Base-by-base conservation (phyloP, 2,329 filamentous ascomycete species). In the Fusarium equiseti region DNA sequence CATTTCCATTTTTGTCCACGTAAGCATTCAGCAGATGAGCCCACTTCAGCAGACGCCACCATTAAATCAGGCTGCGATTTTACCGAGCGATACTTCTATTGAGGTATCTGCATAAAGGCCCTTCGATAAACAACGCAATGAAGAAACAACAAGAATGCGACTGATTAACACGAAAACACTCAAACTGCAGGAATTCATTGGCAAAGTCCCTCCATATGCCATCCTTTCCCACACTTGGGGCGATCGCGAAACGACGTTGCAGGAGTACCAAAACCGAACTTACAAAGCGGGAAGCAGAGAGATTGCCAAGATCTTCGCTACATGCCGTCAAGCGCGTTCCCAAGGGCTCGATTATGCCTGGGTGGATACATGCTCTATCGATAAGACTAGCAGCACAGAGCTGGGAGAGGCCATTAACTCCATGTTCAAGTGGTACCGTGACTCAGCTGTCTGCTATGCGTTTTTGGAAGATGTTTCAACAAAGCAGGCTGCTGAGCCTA, bases 361-460 rank as follows among this genome's bases (percentile, higher is more conserved):
- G 73, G 62, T 75, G 46, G 73, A 75, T 59, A 76, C 73, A 22
- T 75, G 73, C 64, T 75, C 73, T 53, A 76, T 75, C 62, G 72
- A 75, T 60, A 75, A 72, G 54, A 62, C 66, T 6, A 76, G 60
- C 54, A 75, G 73, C 50, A 68, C 73, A 31, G 73, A 75, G 45
- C 63, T 76, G n/a, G 73, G 70, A 5, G 70, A 75, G 48, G 62
- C 73, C 27, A 49, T 75, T 50, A 75, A 75, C 46, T 75, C 72
- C 53, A 75, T 76, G 73, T 75, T 75, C 40, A 59, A 49, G 15
- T 75, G 73, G 73, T 75, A 75, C 56, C 63, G 31, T 8, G 64
- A 73, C 20, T 61, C 73, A 15, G 35, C 63, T 16, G 27, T 59
- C 24, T 75, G 73, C 53, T 76, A 71, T 27, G 72, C 58, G 20